phyloP scores from a whole-genome alignment of 495 filamentous ascomycete genomes.

The Podospora didyma region DNA sequence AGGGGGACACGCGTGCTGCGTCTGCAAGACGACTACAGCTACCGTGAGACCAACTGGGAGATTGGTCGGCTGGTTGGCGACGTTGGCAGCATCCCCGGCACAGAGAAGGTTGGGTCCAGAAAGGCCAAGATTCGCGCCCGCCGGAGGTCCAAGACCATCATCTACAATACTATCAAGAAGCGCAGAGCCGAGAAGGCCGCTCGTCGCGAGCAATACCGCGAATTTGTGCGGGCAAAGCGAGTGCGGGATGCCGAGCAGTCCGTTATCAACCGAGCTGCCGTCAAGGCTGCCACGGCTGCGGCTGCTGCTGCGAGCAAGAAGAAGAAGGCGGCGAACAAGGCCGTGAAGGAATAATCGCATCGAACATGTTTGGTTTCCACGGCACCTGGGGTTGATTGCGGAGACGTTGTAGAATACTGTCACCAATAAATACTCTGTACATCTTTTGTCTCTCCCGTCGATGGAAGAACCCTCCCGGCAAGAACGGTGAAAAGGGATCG shows the following conservation, averaged over 20 bases:
- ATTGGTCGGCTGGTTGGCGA: slow-evolving; percentile 58
- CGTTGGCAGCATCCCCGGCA: slow-evolving; percentile 22
- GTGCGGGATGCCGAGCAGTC: slow-evolving; percentile 4
- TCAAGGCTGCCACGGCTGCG: slow-evolving; percentile 5
- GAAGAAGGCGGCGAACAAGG: not conserved
- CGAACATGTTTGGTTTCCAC: not conserved
- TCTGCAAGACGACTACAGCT: slow-evolving; percentile 69
- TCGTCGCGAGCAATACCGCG: slow-evolving; percentile 18
- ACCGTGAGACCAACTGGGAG: slow-evolving; percentile 78
- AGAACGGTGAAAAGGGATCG: too few relatives aligned
- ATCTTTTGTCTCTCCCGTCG: not conserved
- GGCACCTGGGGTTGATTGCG: not conserved
- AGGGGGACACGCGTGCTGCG: slow-evolving; percentile 39
- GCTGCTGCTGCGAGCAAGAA: not conserved
- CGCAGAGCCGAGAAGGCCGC: slow-evolving; percentile 19
- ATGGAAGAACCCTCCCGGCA: too few relatives aligned
- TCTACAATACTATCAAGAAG: slow-evolving; percentile 20
- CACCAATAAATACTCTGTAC: slow-evolving; percentile 12
- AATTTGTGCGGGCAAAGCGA: slow-evolving; percentile 17
- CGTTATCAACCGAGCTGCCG: slow-evolving; percentile 4
- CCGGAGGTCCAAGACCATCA: slow-evolving; percentile 17
- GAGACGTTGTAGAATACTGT: slow-evolving; percentile 15
- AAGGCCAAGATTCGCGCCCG: slow-evolving; percentile 27
- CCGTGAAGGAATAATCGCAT: not conserved
- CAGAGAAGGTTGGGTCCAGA: slow-evolving; percentile 23